phyloP scores from a whole-genome alignment of 2,329 filamentous ascomycete species.

The Hypoxylon sp. region DNA sequence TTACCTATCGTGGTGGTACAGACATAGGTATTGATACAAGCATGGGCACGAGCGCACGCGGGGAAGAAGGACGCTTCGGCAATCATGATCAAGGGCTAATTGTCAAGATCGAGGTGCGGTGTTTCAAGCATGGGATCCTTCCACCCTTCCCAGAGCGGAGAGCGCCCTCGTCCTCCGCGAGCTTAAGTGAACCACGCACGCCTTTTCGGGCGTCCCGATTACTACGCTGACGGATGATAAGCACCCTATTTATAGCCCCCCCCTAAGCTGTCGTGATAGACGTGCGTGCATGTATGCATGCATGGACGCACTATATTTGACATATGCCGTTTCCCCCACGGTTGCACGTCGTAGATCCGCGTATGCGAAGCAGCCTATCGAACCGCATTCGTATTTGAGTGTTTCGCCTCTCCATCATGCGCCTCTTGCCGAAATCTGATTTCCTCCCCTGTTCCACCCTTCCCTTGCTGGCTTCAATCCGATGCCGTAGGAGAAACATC shows the following conservation, averaged over 20 bases:
- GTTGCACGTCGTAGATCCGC: conserved; percentile 16
- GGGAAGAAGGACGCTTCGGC: neutral
- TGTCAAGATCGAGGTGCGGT: conserved; percentile 5
- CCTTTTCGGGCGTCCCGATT: conserved; percentile 9
- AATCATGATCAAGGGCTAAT: conserved; percentile 1
- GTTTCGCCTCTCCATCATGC: conserved; percentile 14
- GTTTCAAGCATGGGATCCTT: conserved; percentile 32
- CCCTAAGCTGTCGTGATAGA: conserved; percentile 5
- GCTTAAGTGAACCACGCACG: conserved; percentile 12
- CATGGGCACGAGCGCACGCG: no score
- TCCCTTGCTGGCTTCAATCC: neutral
- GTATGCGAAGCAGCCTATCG: conserved; percentile 10
- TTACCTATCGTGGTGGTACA: neutral
- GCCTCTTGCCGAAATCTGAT: neutral
- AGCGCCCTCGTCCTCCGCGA: neutral
- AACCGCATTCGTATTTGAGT: conserved; percentile 3
- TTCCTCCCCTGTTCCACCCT: no score
- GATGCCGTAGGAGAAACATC: neutral
- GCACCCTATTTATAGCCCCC: conserved; percentile 19
- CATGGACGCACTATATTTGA: conserved; percentile 3
- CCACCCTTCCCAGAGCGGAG: conserved; percentile 10
- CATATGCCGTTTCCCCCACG: conserved; percentile 5
- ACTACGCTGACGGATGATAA: conserved; percentile 7
- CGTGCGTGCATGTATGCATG: conserved; percentile 7
- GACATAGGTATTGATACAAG: no score